Evolutionary conservation across 768 basidiomycete genomes (phyloP), one percentile per base, ranked within the genome.

Genomic region (Psilocybe sp.): DNA sequence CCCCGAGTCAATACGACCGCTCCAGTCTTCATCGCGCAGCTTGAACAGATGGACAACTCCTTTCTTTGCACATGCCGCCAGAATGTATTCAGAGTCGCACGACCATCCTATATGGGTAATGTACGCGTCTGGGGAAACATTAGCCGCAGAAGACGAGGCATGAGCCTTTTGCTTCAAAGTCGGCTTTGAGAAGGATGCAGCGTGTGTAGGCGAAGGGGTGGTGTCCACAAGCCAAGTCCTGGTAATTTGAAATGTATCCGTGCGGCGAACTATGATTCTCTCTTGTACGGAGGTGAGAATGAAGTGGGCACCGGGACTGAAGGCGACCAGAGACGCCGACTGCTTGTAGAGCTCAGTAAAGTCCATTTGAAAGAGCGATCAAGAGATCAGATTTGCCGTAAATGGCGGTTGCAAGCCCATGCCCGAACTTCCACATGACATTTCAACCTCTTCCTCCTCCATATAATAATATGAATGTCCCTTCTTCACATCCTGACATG

Each of bases 241-340:
- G 14, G 84, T 81, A 43, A 96, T 85, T 58, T 88, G 84, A 58
- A 96, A 85, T 16, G 87, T 87, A 59, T 92, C 85, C 8, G 92
- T 80, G 40, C 88, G 85, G 38, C 94, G 82, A 14, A 98, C 77
- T 56, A 97, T 84, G 45, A 97, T 73, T 46, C 89, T 77, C 60
- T 92, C 85, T 55, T 85, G 77, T 20, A 88, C 76, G 1, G 89
- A 87, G 7, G 86, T 91, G 16, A 94, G 80, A 55, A 96, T 78
- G 60, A 93, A 92, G 50, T 93, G 88, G 0, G 89, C 81, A 12
- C 92, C 92, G 1, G 91, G 86, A 58, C 92, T 95, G 71, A 92
- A 94, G 14, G 76, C 64, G 52, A 90, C 89, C 38, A 90, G 78
- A n/a, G 68, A 76, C 7, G 72, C 67, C 5, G 89, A 78, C 43